Conservation (phyloP, 129 eudicot species). For the Scalesia atractyloides region DNA sequence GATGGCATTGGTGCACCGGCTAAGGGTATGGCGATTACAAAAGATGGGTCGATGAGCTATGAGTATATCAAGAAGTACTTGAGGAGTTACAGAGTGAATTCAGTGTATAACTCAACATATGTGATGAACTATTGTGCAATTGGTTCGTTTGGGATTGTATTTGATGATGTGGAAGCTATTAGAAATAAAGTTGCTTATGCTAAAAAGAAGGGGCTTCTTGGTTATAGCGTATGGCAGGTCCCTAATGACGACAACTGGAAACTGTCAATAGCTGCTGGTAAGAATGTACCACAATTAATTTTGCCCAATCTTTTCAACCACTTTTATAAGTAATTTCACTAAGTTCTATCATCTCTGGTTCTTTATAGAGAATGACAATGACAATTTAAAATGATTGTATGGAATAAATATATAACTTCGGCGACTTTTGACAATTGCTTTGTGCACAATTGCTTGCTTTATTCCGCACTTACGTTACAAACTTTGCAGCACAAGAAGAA, state of each 20-base stretch:
- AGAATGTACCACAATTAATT: neutral
- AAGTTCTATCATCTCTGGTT: too few species aligned
- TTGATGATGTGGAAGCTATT: conserved; percentile 49
- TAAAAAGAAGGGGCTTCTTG: conserved; percentile 48
- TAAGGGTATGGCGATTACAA: conserved; percentile 29
- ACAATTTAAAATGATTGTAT: too few species aligned
- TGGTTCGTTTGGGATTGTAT: conserved; percentile 55
- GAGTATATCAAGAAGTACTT: conserved; percentile 38
- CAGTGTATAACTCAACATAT: conserved; percentile 38
- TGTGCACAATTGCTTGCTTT: too few species aligned
- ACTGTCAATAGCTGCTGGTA: conserved; percentile 59
- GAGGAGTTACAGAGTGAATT: conserved; percentile 2
- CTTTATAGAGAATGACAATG: too few species aligned
- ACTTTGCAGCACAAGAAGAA: conserved; percentile 33
- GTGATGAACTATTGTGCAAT: conserved; percentile 44
- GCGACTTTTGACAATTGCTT: neutral
- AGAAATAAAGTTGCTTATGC: conserved; percentile 57
- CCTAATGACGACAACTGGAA: conserved; percentile 54
- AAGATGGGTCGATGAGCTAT: conserved; percentile 36
- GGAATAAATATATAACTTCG: too few species aligned
- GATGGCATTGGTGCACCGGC: conserved; percentile 48
- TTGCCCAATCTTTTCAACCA: neutral
- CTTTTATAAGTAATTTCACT: neutral
- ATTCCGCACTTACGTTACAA: neutral
- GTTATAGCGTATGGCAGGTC: conserved; percentile 67